phyloP scores from a whole-genome alignment of 179 eudicot species.

The Amaranthus tricolor region DNA sequence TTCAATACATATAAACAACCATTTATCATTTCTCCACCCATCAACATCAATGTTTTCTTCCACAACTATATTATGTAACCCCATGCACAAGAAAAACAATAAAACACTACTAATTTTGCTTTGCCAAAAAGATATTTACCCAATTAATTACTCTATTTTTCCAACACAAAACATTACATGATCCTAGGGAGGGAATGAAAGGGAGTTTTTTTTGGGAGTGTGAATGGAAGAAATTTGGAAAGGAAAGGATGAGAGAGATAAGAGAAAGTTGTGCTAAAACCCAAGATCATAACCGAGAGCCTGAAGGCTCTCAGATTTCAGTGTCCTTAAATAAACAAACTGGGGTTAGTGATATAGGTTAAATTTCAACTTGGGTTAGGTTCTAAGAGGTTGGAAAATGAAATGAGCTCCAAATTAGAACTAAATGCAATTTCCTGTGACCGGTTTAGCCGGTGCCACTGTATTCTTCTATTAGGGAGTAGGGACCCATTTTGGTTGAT shows the following conservation, averaged over 20 bases:
- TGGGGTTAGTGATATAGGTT: conserved; percentile 43
- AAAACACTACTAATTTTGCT: too few species aligned
- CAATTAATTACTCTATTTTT: too few species aligned
- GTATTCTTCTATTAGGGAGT: background rate
- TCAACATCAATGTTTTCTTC: conserved; percentile 28
- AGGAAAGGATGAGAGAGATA: background rate
- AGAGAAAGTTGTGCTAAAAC: conserved; percentile 5
- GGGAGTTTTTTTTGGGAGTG: background rate
- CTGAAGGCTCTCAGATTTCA: conserved; percentile 34
- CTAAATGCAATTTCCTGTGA: conserved; percentile 34
- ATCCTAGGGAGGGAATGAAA: background rate
- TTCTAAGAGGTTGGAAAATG: conserved; percentile 34
- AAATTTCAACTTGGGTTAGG: conserved; percentile 59
- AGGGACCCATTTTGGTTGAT: conserved; percentile 16
- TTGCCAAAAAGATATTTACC: too few species aligned
- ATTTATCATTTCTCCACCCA: conserved; percentile 19
- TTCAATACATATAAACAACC: conserved; percentile 14
- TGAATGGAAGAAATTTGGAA: background rate
- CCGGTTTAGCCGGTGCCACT: conserved; percentile 39
- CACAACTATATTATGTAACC: conserved; percentile 15
- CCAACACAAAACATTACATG: background rate
- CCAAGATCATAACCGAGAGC: conserved; percentile 40
- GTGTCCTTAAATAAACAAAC: conserved; percentile 66
- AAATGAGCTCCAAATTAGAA: conserved; percentile 52
- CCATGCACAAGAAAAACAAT: conserved; percentile 47